Percentiles rank a stretch among this genome's conserved stretches.
These are phyloP conservation scores for Paramecium biaurelia DNA, from an alignment of 73 alveolate species.

Conservation along the genomic window DNA sequence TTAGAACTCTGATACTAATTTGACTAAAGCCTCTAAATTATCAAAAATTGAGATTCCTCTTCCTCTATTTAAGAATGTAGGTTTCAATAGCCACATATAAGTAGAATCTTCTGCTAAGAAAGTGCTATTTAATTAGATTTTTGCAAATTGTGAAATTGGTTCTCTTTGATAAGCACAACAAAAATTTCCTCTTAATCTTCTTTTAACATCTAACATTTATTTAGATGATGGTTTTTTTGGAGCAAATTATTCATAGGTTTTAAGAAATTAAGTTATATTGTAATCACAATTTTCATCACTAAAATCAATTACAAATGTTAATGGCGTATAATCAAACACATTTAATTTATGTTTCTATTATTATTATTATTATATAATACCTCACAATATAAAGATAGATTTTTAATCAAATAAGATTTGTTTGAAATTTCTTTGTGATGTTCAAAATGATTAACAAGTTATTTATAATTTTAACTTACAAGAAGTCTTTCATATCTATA, in stretches of 20 bases:
- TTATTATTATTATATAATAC: background rate
- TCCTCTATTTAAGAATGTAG: constrained; percentile 81
- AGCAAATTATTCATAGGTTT: constrained; percentile 21
- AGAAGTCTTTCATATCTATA: constrained; percentile 16
- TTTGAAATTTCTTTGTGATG: constrained; percentile 82
- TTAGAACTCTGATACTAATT: background rate
- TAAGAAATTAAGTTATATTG: constrained; percentile 26
- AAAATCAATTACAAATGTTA: constrained; percentile 53
- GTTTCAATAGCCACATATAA: constrained; percentile 68
- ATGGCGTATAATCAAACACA: constrained; percentile 41
- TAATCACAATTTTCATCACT: constrained; percentile 62
- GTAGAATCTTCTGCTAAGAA: constrained; percentile 32
- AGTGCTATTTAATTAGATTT: background rate
- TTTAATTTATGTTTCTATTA: constrained; percentile 50
- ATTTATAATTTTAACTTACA: background rate
- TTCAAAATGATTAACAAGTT: constrained; percentile 94
- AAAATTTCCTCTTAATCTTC: constrained; percentile 37
- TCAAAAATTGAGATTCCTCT: constrained; percentile 84
- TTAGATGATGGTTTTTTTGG: constrained; percentile 43
- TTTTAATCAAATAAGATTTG: constrained; percentile 83
- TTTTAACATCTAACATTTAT: constrained; percentile 12
- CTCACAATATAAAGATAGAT: constrained; percentile 66
- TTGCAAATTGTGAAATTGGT: background rate
- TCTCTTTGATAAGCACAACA: constrained; percentile 28
- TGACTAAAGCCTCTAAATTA: constrained; percentile 56